Base-by-base conservation (phyloP, 345 rosid species). In the Camelina sativa region DNA sequence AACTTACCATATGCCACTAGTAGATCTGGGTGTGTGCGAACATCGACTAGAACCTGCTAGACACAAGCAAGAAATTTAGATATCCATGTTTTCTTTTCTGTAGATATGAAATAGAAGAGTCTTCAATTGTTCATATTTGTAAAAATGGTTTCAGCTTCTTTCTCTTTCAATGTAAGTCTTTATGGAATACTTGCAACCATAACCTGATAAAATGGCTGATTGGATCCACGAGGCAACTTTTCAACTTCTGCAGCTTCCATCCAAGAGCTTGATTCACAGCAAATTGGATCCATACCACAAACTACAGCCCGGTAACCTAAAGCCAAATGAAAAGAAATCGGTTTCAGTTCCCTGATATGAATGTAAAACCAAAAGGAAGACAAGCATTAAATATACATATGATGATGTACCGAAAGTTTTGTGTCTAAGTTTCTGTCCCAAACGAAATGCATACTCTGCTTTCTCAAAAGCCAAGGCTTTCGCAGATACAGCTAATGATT, bases 171-270 rank as follows among this genome's bases (percentile, higher is more conserved):
- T 4, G 2, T 1, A 43, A 32, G 12, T 35, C 44, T 62, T 10
- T 7, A 22, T 52, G 40, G 40, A 32, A 20, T 13, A 62, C 16
- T 63, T 5, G 0, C 19, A 51, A 55, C 52, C 23, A 50, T 35
- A 65, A 94, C 98, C 97, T 94, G 98, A 85, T 94, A 94, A 90
- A 91, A 94, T 61, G 97, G 97, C 80, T 91, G 98, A 70, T 79
- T 85, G 76, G 89, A 71, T 65, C 96, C 93, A 20, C 80, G 88
- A 43, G 84, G 65, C 82, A 94, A 78, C 79, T 94, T 94, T 50
- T 90, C 91, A 59, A 90, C 82, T 78, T 82, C 84, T 17, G 96
- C 98, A 77, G 78, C 69, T 74, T 91, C 96, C 91, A 88, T 88
- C 98, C 97, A 94, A 19, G 96, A 82, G 74, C 75, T 88, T 53